Evolutionary conservation across 352 stramenopile species (phyloP), one percentile per base, ranked within the genome.

Genomic region (Globisporangium barbulae): DNA sequence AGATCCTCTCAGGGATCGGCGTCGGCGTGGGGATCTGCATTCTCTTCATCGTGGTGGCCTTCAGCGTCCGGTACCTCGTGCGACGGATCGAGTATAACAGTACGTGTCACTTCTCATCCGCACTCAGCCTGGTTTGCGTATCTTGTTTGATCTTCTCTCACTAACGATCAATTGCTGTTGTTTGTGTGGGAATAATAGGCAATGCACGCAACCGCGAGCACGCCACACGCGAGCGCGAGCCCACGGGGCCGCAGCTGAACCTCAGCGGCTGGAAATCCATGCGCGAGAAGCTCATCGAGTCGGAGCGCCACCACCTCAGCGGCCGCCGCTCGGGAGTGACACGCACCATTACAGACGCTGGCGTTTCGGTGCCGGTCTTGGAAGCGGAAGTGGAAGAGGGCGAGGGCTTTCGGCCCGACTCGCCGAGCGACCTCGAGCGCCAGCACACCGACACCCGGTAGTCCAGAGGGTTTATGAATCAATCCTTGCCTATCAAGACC

Each of bases 211-310:
- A 45, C 21, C 44, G 19, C 15, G 42, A 62, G 25, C 12, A 15
- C 54, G 54, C 33, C 54, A 25, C 9, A 21, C 37, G 6, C 22
- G 37, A 17, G 9, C 59, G 59, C 21, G 48, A 64, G 37, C 74
- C 67, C 1, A 61, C 59, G 5, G 76, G 78, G 8, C 76, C 74
- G 30, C 72, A 70, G n/a, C 69, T 88, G 21, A 69, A 64, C 30
- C 70, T 88, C 30, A 69, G 61, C 0, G 78, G 78, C 50, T 88
- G 78, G 78, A 81, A 70, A 45, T 81, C 78, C 28, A 73, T 85
- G 59, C 72, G 73, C 9, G 74, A 85, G 65, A 83, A 85, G 33
- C 78, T 88, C 25, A 88, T 88, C 42, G 67, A 82, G 44, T 66
- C 68, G 0, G 73, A 80, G 59, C 64, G 75, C n/a, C 59, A 65